phyloP scores from a whole-genome alignment of 2,329 filamentous ascomycete genomes.

The Aspergillus caelatus region DNA sequence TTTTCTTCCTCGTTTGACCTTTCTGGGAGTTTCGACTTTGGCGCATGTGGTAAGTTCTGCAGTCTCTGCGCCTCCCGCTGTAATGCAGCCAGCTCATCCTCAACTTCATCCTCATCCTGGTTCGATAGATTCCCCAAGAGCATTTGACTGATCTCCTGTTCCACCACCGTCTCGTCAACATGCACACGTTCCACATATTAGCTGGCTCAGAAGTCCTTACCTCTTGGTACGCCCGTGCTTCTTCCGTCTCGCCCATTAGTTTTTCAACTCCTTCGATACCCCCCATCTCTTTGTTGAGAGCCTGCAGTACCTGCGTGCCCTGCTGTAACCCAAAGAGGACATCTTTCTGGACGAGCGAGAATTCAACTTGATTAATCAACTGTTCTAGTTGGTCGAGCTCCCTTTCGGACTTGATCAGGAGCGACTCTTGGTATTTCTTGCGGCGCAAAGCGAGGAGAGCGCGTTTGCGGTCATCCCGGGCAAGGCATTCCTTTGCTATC shows the following conservation, averaged over 20 bases:
- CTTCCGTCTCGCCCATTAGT: slow-evolving; percentile 88
- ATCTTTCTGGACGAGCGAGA: slow-evolving; percentile 95
- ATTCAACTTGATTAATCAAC: slow-evolving; percentile 86
- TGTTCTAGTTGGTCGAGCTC: slow-evolving; percentile 94
- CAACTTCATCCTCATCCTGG: slow-evolving; percentile 96
- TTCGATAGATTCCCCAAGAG: slow-evolving; percentile 85
- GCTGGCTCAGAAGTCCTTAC: slow-evolving; percentile 50
- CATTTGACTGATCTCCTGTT: slow-evolving; percentile 87
- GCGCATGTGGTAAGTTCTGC: slow-evolving; percentile 42
- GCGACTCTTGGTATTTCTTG: slow-evolving; percentile 95
- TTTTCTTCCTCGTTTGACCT: slow-evolving; percentile 26
- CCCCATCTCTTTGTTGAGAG: slow-evolving; percentile 95
- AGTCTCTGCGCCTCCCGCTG: slow-evolving; percentile 62
- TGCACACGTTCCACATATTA: background rate
- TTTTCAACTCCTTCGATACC: slow-evolving; percentile 93
- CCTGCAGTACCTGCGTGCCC: slow-evolving; percentile 83
- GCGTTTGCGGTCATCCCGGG: slow-evolving; percentile 74
- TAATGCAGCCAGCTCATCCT: slow-evolving; percentile 86
- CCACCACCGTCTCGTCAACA: slow-evolving; percentile 7
- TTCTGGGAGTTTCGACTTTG: slow-evolving; percentile 35
- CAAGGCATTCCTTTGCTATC: slow-evolving; percentile 81
- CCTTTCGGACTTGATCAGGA: slow-evolving; percentile 84
- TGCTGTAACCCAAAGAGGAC: slow-evolving; percentile 90
- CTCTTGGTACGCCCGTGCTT: slow-evolving; percentile 88
- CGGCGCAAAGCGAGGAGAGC: slow-evolving; percentile 86